These are phyloP conservation scores for Phyllosticta capitalensis DNA, from an alignment of 2,329 filamentous ascomycete genomes.

Conservation along the genomic window DNA sequence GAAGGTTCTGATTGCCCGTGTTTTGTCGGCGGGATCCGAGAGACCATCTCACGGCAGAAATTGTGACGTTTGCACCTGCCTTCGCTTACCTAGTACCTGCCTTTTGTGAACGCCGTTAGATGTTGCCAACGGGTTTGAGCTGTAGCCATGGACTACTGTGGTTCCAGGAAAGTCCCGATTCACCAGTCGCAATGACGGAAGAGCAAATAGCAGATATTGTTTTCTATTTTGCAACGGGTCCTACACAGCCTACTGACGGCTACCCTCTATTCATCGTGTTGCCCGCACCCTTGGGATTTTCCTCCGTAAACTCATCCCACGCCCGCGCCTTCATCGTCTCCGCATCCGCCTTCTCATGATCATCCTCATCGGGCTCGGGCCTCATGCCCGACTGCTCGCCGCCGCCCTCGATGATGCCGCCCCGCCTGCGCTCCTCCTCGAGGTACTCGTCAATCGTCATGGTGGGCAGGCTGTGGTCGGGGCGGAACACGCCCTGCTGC, in stretches of 20 bases:
- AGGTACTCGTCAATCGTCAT: constrained; percentile 98
- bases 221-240: not conserved
- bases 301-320: constrained; percentile 92
- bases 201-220: not conserved
- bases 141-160: no score
- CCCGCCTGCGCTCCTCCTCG: constrained; percentile 75
- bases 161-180: not conserved
- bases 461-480: constrained; percentile 87
- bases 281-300: constrained; percentile 74
- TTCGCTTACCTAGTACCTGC: no score
- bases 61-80: no score
- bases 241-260: not conserved
- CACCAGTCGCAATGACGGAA: not conserved
- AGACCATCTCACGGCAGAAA: no score
- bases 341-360: constrained; percentile 74
- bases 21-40: no score
- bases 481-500: constrained; percentile 71
- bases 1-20: no score
- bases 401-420: constrained; percentile 85
- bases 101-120: no score
- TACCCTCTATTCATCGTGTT: constrained; percentile 72
- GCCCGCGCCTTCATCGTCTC: constrained; percentile 88
- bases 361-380: constrained; percentile 77
- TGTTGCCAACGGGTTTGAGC: no score
- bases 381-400: constrained; percentile 62